Evolutionary conservation across 176 grass and related monocot species (phyloP).

Genomic region (Thalia dealbata): DNA sequence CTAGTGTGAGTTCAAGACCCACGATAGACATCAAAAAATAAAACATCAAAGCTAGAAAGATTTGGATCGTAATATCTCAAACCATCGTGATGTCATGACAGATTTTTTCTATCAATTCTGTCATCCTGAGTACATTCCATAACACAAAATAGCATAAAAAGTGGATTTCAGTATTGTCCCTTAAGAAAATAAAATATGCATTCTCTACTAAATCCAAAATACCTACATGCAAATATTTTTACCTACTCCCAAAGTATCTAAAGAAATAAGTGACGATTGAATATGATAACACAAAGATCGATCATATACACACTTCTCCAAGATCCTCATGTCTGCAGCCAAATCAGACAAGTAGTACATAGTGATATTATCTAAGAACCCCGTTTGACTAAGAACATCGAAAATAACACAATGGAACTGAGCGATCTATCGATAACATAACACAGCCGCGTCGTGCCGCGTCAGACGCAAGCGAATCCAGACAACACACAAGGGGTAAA

Average conservation of each 20-base stretch:
- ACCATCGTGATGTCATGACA: neutral
- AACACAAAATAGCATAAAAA: neutral
- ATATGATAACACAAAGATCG: too few species aligned
- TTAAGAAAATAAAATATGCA: neutral
- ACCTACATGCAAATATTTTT: neutral
- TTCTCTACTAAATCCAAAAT: neutral
- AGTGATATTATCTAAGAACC: neutral
- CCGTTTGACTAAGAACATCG: neutral
- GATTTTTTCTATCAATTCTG: neutral
- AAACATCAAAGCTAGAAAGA: too few species aligned
- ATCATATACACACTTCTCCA: too few species aligned
- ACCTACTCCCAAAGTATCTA: too few species aligned
- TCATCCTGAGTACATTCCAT: neutral
- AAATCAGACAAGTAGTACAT: too few species aligned
- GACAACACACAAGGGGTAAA: neutral
- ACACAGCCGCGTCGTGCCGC: neutral
- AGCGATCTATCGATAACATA: neutral
- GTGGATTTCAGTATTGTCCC: neutral
- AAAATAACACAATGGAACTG: neutral
- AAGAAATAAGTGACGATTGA: neutral
- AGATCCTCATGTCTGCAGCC: neutral
- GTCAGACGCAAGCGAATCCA: neutral
- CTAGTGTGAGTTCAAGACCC: too few species aligned
- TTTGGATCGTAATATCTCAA: too few species aligned
- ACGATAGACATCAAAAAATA: too few species aligned